Percentiles rank a stretch among this genome's conserved stretches.
These are phyloP conservation scores for Yamadazyma triangularis DNA, from an alignment of 1,139 yeast species.

Conservation along the genomic window DNA sequence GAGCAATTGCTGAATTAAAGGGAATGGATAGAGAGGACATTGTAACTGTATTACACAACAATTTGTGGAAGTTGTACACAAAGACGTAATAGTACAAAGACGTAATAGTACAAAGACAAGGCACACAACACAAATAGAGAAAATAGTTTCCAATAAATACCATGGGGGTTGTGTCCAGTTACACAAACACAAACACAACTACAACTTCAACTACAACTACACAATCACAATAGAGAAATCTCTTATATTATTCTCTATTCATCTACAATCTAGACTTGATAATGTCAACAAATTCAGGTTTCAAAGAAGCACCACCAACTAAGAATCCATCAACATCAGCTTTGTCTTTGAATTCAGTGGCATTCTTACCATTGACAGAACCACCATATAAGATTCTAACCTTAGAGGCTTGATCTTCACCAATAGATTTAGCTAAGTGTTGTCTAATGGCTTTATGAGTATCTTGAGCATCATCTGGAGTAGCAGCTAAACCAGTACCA, in stretches of 20 bases:
- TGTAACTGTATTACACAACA: too few relatives aligned
- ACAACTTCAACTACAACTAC: too few relatives aligned
- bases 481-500: conserved; percentile 99
- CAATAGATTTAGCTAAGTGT: conserved; percentile 73
- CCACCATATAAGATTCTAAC: conserved; percentile 98
- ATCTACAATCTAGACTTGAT: conserved; percentile 81
- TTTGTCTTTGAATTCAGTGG: conserved; percentile 86
- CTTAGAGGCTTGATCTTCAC: conserved; percentile 68
- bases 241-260: too few relatives aligned
- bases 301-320: conserved; percentile 99
- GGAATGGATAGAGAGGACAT: too few relatives aligned
- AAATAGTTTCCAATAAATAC: neutral
- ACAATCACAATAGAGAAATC: too few relatives aligned
- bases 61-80: conserved; percentile 12
- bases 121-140: neutral
- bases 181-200: too few relatives aligned
- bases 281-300: conserved; percentile 96
- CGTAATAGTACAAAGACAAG: neutral
- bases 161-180: too few relatives aligned
- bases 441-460: conserved; percentile 88
- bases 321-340: conserved; percentile 96
- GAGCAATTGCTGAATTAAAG: neutral
- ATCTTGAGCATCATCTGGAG: conserved; percentile 95
- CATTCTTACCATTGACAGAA: conserved; percentile 95
- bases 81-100: conserved; percentile 11